Evolutionary conservation across 306 rosid species (phyloP), one percentile per base, ranked within the genome.

Genomic region (Medicago lupulina): DNA sequence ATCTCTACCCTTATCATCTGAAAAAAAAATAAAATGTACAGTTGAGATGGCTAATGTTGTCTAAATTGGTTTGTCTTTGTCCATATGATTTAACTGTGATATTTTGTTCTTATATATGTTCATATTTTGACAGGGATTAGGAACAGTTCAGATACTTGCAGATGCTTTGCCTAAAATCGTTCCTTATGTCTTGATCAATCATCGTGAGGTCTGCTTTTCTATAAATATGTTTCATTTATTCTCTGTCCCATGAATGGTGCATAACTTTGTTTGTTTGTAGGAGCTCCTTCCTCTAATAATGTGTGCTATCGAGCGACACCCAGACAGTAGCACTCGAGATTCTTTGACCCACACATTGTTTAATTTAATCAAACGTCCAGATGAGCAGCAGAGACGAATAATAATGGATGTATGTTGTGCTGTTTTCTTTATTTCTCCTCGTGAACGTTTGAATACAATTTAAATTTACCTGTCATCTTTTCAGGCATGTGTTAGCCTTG

Each of bases 221-320:
- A 57, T 77, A 70, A 79, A 36, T 18, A 47, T 41, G 28, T 23
- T 23, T 23, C 28, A 23, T 23, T 23, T 23, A 2, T 23, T 23
- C 28, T 23, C 28, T 23, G 28, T 23, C 28, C 28, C 28, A 23
- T 23, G 28, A 23, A 38, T 75, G 21, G 66, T 71, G 40, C 36
- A 62, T 47, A 74, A 38, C 47, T 19, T 85, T 81, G 47, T 76
- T 61, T 79, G 73, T 63, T 68, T 75, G 64, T 89, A 95, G 97
- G 97, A 95, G 81, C 96, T 95, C 78, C 96, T 95, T 85, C 98
- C 98, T 47, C 84, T 92, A 50, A 92, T 95, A 69, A 95, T 95
- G 97, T 95, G 98, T 86, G 97, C 93, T 25, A 95, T 95, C 74
- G 97, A 95, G 87, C 89, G 88, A 46, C 97, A 90, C 83, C 97